Conservation (phyloP, 805 yeast genomes). For the Dipodascus albidus region DNA sequence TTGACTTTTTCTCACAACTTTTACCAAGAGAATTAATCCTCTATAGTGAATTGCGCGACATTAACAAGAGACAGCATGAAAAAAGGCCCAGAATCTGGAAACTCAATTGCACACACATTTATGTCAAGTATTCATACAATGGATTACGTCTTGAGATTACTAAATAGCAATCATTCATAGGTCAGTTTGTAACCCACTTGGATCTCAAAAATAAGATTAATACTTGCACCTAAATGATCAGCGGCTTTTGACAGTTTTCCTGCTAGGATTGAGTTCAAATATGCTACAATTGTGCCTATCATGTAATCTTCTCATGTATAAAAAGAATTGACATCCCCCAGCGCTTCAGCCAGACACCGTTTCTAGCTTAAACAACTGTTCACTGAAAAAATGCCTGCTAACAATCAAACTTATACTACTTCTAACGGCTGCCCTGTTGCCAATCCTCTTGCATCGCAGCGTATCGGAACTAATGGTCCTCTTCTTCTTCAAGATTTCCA, state of each 20-base stretch:
- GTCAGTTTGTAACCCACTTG: neutral
- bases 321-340: neutral
- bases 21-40: too few species aligned
- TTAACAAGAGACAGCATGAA: neutral
- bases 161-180: slow-evolving; percentile 1
- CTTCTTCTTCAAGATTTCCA: slow-evolving; percentile 71
- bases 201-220: neutral
- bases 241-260: neutral
- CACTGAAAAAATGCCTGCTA: slow-evolving; percentile 15
- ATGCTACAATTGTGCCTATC: neutral
- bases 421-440: slow-evolving; percentile 45
- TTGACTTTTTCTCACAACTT: too few species aligned
- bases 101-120: neutral
- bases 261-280: neutral
- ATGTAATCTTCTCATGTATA: neutral
- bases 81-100: too few species aligned
- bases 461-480: slow-evolving; percentile 70
- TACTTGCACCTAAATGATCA: neutral
- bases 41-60: too few species aligned
- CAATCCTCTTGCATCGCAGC: slow-evolving; percentile 23
- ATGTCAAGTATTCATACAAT: too few species aligned
- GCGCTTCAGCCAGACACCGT: neutral
- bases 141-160: too few species aligned
- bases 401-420: slow-evolving; percentile 28
- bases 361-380: too few species aligned